Evolutionary conservation across 23 red algal genomes (phyloP).

Genomic region (Gracilaria domingensis): DNA sequence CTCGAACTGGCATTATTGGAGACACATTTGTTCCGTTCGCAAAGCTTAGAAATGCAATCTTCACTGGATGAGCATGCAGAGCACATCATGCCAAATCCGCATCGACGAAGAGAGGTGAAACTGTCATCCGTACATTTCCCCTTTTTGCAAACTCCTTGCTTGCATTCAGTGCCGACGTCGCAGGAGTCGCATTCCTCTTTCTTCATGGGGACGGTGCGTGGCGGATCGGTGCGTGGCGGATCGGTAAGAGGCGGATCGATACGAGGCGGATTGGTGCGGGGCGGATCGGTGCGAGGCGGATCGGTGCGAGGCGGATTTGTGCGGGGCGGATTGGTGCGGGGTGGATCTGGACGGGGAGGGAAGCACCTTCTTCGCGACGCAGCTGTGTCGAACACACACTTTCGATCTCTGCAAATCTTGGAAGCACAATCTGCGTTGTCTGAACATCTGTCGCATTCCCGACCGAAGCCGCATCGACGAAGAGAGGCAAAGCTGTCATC

Average conservation of each 20-base stretch:
- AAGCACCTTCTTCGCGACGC: slow-evolving; percentile 34
- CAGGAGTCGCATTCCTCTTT: slow-evolving; percentile 43
- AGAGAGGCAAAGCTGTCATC: slow-evolving; percentile 20
- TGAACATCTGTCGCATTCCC: slow-evolving; percentile 15
- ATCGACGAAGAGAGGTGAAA: not conserved
- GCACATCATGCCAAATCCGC: slow-evolving; percentile 42
- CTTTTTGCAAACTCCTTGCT: slow-evolving; percentile 27
- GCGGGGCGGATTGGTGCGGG: too few relatives aligned
- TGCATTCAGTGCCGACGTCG: not conserved
- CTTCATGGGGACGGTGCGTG: not conserved
- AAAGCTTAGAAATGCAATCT: slow-evolving; percentile 39
- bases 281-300: too few relatives aligned
- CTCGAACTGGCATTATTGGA: slow-evolving; percentile 5
- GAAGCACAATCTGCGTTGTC: slow-evolving; percentile 15
- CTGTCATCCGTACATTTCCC: slow-evolving; percentile 57
- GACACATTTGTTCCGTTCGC: slow-evolving; percentile 46
- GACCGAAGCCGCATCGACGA: slow-evolving; percentile 18
- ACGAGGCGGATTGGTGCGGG: too few relatives aligned
- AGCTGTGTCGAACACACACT: slow-evolving; percentile 3
- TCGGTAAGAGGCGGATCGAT: too few relatives aligned
- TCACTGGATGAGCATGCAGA: slow-evolving; percentile 11
- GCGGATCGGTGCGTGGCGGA: too few relatives aligned
- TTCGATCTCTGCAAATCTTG: slow-evolving; percentile 9
- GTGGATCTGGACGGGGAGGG: not conserved
- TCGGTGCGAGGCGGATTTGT: too few relatives aligned